These are phyloP conservation scores for Simplicillium sp. DNA, from an alignment of 2,329 filamentous ascomycete species.

Conservation along the genomic window DNA sequence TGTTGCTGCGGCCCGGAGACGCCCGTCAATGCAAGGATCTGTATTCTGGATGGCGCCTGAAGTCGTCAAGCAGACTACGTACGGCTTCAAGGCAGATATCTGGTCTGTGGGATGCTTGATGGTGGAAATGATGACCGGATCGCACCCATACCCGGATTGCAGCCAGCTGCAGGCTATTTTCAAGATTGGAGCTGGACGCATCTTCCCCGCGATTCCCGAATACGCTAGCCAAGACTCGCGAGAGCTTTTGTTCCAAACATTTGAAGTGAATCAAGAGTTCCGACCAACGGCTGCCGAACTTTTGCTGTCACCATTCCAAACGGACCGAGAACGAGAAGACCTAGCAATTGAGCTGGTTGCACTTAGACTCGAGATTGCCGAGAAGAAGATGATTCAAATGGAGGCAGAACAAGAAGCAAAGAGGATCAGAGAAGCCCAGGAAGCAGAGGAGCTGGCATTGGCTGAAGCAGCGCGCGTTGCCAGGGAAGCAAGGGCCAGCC, in stretches of 20 bases:
- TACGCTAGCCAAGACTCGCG: conserved; percentile 76
- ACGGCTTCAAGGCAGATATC: conserved; percentile 97
- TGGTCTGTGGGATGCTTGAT: conserved; percentile 96
- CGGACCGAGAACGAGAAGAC: not conserved
- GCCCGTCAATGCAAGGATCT: conserved; percentile 82
- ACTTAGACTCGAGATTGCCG: too few relatives aligned
- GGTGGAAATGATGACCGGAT: conserved; percentile 98
- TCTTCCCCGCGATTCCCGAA: conserved; percentile 80
- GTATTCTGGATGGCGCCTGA: conserved; percentile 99
- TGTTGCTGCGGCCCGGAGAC: conserved; percentile 57
- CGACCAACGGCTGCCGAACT: conserved; percentile 87
- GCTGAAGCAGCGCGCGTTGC: too few relatives aligned
- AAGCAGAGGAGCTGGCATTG: too few relatives aligned
- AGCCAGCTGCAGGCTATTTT: conserved; percentile 97
- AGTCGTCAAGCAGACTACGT: conserved; percentile 94
- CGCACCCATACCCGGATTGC: conserved; percentile 92
- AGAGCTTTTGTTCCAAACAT: conserved; percentile 77
- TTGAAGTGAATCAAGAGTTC: conserved; percentile 91
- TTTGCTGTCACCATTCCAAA: conserved; percentile 58
- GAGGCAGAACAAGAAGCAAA: too few relatives aligned
- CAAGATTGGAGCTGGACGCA: conserved; percentile 86
- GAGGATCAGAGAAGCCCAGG: too few relatives aligned
- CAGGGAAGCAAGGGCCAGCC: too few relatives aligned
- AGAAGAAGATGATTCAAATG: too few relatives aligned
- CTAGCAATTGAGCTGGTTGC: not conserved